Base-by-base conservation (phyloP, 2,329 filamentous ascomycete species). In the Aureobasidium sp. region DNA sequence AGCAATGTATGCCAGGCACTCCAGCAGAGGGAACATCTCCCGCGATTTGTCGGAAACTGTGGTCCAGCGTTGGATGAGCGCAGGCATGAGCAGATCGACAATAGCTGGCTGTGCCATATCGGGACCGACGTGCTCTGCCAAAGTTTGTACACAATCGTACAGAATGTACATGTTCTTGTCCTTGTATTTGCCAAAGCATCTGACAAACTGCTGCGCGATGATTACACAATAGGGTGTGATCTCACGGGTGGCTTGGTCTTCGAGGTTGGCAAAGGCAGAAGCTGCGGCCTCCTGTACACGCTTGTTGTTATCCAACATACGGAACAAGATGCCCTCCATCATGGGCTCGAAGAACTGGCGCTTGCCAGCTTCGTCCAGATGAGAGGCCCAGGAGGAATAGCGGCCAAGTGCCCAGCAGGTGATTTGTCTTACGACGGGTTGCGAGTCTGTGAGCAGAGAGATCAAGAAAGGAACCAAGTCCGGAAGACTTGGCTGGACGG, bases 121-220 rank as follows among this genome's bases (percentile, higher is more conserved):
- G 7, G 87, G 85, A 12, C 91, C 91, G 60, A 97, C 88, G 70
- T 91, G 88, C 74, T 99, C 94, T 3, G 94, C 94, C 62, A 99
- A 80, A 0, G 94, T 99, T 77, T 99, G 94, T 37, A 99, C 90
- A 74, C 94, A 97, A 76, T 99, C 94, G 77, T 99, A 99, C 37
- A 99, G 84, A 60, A 97, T 95, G 78, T 95, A 97, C 85, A 97
- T 97, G 78, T 99, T 99, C 70, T 91, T 88, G 75, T 97, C 93
- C 81, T 99, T 97, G 84, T 97, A 99, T 75, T 89, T 91, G 59
- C 81, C 83, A 75, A 99, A 99, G 75, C 94, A 99, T 64, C 83
- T 81, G 58, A 97, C 91, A 70, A 93, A 97, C 72, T 97, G 94
- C 64, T 87, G 87, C 59, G 97, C 85, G 69, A 99, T 97, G 29